Conservation (phyloP, 2,329 filamentous ascomycete species). For the Penicillium sp. region DNA sequence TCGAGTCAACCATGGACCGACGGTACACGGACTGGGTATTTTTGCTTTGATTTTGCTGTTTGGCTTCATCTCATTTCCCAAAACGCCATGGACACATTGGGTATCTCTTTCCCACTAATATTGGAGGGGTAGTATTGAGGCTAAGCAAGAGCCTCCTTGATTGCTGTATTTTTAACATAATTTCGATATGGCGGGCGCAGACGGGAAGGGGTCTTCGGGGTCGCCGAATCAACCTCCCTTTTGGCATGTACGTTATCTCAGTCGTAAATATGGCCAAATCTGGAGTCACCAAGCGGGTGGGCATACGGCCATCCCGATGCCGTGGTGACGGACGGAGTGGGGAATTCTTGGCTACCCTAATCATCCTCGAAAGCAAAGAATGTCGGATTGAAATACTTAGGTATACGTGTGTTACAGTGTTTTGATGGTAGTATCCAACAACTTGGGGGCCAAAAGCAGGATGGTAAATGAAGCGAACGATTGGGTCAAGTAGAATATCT, state of each 20-base stretch:
- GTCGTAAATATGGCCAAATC: neutral
- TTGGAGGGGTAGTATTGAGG: neutral
- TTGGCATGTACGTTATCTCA: neutral
- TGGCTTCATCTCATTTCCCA: neutral
- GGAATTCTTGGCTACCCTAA: constrained; percentile 5
- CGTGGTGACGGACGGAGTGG: constrained; percentile 12
- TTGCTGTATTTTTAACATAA: neutral
- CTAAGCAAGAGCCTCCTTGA: neutral
- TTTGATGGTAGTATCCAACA: neutral
- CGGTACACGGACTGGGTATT: neutral
- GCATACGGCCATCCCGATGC: constrained; percentile 3
- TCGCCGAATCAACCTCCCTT: constrained; percentile 6
- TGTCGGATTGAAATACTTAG: neutral
- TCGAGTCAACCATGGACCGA: neutral
- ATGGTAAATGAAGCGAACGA: neutral
- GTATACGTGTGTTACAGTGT: neutral
- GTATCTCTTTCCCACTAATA: neutral
- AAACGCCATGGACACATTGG: neutral
- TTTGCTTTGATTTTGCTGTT: neutral
- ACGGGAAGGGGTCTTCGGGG: constrained; percentile 9
- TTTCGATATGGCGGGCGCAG: neutral
- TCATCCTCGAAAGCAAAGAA: constrained; percentile 1
- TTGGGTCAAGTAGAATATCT: neutral
- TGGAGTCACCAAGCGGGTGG: neutral
- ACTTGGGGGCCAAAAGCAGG: constrained; percentile 6